Evolutionary conservation across 768 basidiomycete genomes (phyloP), one percentile per base, ranked within the genome.

Genomic region (Boletus speciosus): DNA sequence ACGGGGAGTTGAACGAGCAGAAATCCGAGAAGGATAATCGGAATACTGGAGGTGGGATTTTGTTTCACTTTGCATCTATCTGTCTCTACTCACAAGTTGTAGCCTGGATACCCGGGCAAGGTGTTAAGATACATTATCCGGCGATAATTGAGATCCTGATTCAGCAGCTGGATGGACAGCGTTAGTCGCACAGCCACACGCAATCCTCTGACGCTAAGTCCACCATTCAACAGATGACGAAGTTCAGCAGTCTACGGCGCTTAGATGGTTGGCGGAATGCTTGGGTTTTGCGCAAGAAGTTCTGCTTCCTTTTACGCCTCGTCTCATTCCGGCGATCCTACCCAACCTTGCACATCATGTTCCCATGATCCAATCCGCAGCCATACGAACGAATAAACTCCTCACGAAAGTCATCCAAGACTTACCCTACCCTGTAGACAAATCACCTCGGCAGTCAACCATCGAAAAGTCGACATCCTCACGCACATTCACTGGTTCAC

Each of bases 21-120:
- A 66, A 72, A 29, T 72, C 78, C 0, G 81, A 61, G 16, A 62
- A 71, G 44, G 82, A 85, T 54, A 74, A 81, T 48, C 76, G 83
- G 38, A 83, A 84, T 57, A 78, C 80, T 21, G 90, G 90, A 60
- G 78, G 89, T 88, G 61, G 57, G 77, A 1, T 51, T 27, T 32
- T 27, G 6, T 27, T 40, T 47, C 38, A 9, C 15, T 53, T 38
- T 43, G 19, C 8, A 7, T 55, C 38, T 37, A 8, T 46, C 38
- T 39, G 6, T 46, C 4, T 51, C 46, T 52, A 16, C 58, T 63
- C 19, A 61, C 21, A 7, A 11, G 19, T 27, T 25, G 41, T 58
- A 91, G 88, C 83, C 37, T 98, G 93, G 93, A 74, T 89, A 27
- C 95, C 94, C 16, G 97, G 96, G 4, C 93, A 98, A 74, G 95